These are phyloP conservation scores for Kuraishia borneana DNA, from an alignment of 805 yeast genomes.

Conservation along the genomic window DNA sequence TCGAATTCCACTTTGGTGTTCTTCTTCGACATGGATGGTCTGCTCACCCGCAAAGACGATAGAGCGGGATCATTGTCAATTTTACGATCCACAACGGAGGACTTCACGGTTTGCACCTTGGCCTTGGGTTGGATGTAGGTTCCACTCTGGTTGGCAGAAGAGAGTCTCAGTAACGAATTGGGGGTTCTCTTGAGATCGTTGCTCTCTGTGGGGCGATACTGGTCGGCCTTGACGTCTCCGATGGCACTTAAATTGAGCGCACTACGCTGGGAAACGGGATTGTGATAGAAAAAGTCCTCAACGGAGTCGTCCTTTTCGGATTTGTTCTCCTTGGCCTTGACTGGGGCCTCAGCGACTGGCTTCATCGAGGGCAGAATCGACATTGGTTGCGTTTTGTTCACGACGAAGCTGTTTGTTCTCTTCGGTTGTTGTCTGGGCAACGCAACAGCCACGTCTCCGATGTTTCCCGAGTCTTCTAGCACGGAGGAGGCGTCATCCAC, in stretches of 20 bases:
- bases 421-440: conserved; percentile 3
- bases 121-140: conserved; percentile 1
- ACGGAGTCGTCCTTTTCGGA: conserved; percentile 26
- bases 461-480: conserved; percentile 4
- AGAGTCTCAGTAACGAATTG: not conserved
- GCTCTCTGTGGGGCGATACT: conserved; percentile 3
- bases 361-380: conserved; percentile 14
- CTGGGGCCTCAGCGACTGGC: not conserved
- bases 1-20: too few relatives aligned
- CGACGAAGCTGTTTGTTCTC: conserved; percentile 3
- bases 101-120: conserved; percentile 1
- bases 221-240: conserved; percentile 3
- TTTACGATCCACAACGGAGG: not conserved
- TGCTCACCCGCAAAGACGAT: not conserved
- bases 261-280: conserved; percentile 12
- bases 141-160: not conserved
- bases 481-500: conserved; percentile 14
- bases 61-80: not conserved
- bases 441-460: conserved; percentile 15
- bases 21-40: too few relatives aligned
- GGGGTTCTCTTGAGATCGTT: conserved; percentile 1
- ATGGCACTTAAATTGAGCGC: conserved; percentile 5
- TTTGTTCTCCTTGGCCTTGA: conserved; percentile 3
- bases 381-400: conserved; percentile 7
- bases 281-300: conserved; percentile 40